A percentile compares a stretch with the other conserved stretches of the same genome.
These are phyloP conservation scores for Alternaria gaisen DNA, from an alignment of 2,329 filamentous ascomycete genomes.

Conservation along the genomic window DNA sequence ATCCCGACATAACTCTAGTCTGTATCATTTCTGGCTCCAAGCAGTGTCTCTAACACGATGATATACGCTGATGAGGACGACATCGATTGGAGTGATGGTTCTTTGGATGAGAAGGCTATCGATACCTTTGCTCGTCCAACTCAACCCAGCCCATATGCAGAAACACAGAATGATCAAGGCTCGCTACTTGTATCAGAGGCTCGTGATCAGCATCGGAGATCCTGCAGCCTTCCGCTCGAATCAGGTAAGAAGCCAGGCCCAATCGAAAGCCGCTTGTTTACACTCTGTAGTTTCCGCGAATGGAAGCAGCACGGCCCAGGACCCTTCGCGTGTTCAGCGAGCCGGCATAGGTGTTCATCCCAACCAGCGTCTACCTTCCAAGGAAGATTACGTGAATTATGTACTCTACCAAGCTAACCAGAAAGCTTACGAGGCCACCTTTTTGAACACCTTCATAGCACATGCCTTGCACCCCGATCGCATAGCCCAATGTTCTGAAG, in stretches of 20 bases:
- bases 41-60: slow-evolving; percentile 13
- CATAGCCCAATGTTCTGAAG: slow-evolving; percentile 20
- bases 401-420: slow-evolving; percentile 38
- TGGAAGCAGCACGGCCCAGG: background rate
- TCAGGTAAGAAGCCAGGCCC: slow-evolving; percentile 10
- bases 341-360: slow-evolving; percentile 14
- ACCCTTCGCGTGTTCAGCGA: slow-evolving; percentile 12
- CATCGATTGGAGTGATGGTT: slow-evolving; percentile 38
- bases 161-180: background rate
- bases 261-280: background rate
- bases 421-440: slow-evolving; percentile 35
- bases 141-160: background rate
- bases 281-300: background rate
- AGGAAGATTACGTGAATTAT: slow-evolving; percentile 30
- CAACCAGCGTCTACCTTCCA: slow-evolving; percentile 26
- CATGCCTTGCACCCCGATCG: slow-evolving; percentile 31
- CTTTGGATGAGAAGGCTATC: slow-evolving; percentile 9
- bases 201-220: slow-evolving; percentile 1
- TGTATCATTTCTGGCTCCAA: background rate
- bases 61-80: slow-evolving; percentile 29
- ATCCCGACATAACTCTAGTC: background rate
- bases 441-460: slow-evolving; percentile 31
- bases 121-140: background rate
- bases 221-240: slow-evolving; percentile 10
- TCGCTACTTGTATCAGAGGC: slow-evolving; percentile 4